Conservation (phyloP, 2,329 filamentous ascomycete genomes). For the Fusarium burgessii region DNA sequence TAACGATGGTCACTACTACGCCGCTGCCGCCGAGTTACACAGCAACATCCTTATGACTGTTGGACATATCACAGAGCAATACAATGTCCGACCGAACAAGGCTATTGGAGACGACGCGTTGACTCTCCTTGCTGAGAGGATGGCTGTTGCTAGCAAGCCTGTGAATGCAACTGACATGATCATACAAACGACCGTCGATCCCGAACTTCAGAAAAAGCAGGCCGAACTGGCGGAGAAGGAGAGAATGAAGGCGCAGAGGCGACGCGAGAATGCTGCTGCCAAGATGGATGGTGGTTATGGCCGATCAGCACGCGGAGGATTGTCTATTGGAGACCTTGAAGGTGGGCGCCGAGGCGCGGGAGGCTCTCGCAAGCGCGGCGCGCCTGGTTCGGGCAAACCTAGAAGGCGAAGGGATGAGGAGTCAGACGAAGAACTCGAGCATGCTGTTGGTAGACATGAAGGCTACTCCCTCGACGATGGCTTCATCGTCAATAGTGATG, state of each 20-base stretch:
- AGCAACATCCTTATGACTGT: slow-evolving; percentile 78
- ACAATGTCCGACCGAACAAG: slow-evolving; percentile 75
- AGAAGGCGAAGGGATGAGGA: slow-evolving; percentile 76
- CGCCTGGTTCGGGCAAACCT: slow-evolving; percentile 61
- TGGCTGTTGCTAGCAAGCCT: slow-evolving; percentile 72
- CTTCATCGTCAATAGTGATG: slow-evolving; percentile 81
- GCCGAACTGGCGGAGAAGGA: slow-evolving; percentile 82
- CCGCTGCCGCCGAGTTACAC: slow-evolving; percentile 76
- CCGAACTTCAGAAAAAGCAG: slow-evolving; percentile 78
- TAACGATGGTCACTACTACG: slow-evolving; percentile 81
- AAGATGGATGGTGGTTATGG: slow-evolving; percentile 70
- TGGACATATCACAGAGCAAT: slow-evolving; percentile 80
- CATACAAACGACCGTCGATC: slow-evolving; percentile 77
- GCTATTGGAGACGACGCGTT: slow-evolving; percentile 78
- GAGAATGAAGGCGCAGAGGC: slow-evolving; percentile 73
- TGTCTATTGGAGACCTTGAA: slow-evolving; percentile 78
- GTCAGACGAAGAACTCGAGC: slow-evolving; percentile 78
- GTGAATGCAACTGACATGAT: slow-evolving; percentile 72
- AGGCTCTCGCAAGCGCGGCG: slow-evolving; percentile 65
- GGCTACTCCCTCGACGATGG: slow-evolving; percentile 85
- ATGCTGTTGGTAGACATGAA: slow-evolving; percentile 71
- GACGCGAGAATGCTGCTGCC: slow-evolving; percentile 75
- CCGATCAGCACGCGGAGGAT: slow-evolving; percentile 64
- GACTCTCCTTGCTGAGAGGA: slow-evolving; percentile 73
- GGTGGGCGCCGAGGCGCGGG: slow-evolving; percentile 64